Base-by-base conservation (phyloP, 768 basidiomycete genomes). In the Amanita fuliginea region DNA sequence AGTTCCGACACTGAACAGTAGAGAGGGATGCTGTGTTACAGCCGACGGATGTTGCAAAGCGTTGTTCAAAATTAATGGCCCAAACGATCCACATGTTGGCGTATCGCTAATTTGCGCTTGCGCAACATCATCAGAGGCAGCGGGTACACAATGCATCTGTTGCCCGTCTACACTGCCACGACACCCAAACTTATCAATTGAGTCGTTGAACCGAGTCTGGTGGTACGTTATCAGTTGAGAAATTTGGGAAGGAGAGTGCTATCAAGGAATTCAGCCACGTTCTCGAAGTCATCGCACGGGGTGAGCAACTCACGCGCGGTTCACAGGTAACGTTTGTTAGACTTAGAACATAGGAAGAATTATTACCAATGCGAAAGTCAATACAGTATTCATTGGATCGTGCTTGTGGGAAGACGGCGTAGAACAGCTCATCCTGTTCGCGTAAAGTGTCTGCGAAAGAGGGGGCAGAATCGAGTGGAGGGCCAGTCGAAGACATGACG, bases 371-470 rank as follows among this genome's bases (percentile, higher is more conserved):
- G 8, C 13, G 46, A 18, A 35, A 21, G 26, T 47, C 21, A 30
- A 40, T 22, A 37, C 22, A 47, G 13, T 48, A 36, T 13, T 26
- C 35, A 4, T 37, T 18, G 35, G 53, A 59, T 46, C 59, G 59
- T 35, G 68, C 69, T 19, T 59, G 57, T 36, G 69, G 69, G 51
- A 71, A 71, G 10, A 60, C 62, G 10, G 61, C 56, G 52, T 67
- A 72, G 53, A 72, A 73, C 42, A 55, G 51, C 19, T 67, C 66
- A 52, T 72, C 72, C 16, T 64, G 57, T 26, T 70, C 66, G 26
- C 61, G 54, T 53, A 67, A 58, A 51, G 64, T 67, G 47, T 64
- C 61, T 10, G 63, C 59, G 54, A 67, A 69, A 16, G 42, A 43
- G 35, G 43, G 18, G 13, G 32, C 44, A 34, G 30, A 35, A 19